Base-by-base conservation (phyloP, 108 stramenopile species). In the Cyclotella kingstonii region DNA sequence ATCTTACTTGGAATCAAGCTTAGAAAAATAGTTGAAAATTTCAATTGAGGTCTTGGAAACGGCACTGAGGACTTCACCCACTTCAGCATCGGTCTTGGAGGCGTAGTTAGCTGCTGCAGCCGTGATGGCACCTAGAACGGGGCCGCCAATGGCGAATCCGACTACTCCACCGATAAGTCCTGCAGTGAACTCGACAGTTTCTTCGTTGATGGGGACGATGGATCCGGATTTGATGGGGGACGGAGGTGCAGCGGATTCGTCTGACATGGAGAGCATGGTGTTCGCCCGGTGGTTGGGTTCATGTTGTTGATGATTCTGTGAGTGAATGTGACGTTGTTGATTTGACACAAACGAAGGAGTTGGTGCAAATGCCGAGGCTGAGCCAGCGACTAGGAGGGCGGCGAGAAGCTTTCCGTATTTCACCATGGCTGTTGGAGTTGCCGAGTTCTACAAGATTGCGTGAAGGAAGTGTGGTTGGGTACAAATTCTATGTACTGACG, bases 171-270 rank as follows among this genome's bases (percentile, higher is more conserved):
- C 86, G 28, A 93, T 23, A 26, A 93, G 34, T 38, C 92, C 92
- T 41, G 92, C 92, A 34, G 92, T 90, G 79, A 94, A 94, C 67
- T 94, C 89, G 25, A 94, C 81, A 8, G 86, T 94, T 55, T 94
- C 92, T 61, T 90, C 87, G 73, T 89, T 90, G 66, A 94, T 87
- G 31, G 92, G 82, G 38, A 94, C 89, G 29, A 90, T 79, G 17
- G 83, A 65, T 11, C 55, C 38, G 34, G 58, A 42, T 60, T 63
- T 78, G 18, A 26, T 29, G 19, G 65, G 36, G 12, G 60, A 28
- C 10, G 70, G 36, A 15, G 60, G 39, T 38, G 70, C 45, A 17
- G 63, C 23, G 34, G 54, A 54, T n/a, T 55, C 55, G 9, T 73
- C 70, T 54, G 63, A 66, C 70, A 72, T 72, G 70, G 10, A 53